Evolutionary conservation across 345 rosid genomes (phyloP).

Genomic region (Moringa oleifera): DNA sequence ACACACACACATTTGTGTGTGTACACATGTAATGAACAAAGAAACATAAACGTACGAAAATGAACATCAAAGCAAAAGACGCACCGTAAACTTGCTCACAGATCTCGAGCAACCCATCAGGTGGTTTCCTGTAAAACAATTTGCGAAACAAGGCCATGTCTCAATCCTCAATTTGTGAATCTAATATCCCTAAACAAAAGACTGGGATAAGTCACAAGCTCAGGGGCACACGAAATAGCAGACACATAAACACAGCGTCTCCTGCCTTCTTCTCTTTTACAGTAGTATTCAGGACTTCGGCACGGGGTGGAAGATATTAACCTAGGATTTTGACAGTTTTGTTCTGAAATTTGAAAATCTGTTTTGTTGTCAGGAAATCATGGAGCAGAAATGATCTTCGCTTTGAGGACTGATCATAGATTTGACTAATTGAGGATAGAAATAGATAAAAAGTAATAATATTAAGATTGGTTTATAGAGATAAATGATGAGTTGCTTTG

Average conservation of each 20-base stretch:
- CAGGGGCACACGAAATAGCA: background rate
- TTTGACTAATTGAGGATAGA: background rate
- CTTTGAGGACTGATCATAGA: background rate
- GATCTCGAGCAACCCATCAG: slow-evolving; percentile 93
- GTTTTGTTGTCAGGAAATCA: background rate
- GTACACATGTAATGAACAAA: slow-evolving; percentile 4
- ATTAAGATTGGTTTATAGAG: no score
- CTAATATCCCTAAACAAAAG: background rate
- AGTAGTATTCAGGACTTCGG: background rate
- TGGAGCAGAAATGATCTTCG: background rate
- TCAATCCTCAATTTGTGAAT: background rate
- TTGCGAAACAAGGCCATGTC: slow-evolving; percentile 83
- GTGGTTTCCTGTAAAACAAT: slow-evolving; percentile 78
- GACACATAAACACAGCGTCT: background rate
- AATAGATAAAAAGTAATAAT: no score
- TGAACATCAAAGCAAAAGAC: slow-evolving; percentile 11
- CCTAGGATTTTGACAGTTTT: no score
- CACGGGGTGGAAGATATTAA: no score
- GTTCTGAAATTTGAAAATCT: background rate
- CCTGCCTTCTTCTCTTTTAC: background rate
- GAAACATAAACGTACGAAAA: background rate
- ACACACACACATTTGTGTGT: slow-evolving; percentile 1
- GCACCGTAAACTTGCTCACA: slow-evolving; percentile 79
- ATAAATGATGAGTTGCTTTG: no score
- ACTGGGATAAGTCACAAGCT: background rate